Conservation (phyloP, 179 eudicot species). For the Patellifolia procumbens region DNA sequence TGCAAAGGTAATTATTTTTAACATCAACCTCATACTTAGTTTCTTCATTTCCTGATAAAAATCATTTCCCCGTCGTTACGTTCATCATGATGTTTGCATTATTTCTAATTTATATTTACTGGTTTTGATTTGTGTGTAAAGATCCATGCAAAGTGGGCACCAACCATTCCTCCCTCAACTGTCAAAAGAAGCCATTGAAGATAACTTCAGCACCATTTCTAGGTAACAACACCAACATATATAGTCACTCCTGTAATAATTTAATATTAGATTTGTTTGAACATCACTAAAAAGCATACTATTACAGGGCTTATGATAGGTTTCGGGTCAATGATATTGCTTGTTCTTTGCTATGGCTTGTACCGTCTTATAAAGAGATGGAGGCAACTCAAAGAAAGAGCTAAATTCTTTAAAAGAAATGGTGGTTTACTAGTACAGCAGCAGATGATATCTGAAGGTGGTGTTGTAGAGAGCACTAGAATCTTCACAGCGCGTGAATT, state of each 20-base stretch:
- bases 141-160: too few species aligned
- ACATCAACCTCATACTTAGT: background rate
- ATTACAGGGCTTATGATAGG: slow-evolving; percentile 21
- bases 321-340: too few species aligned
- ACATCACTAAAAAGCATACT: background rate
- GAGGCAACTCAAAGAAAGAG: too few species aligned
- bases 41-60: too few species aligned
- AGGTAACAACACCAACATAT: background rate
- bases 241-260: background rate
- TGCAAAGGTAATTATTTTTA: slow-evolving; percentile 17
- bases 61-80: background rate
- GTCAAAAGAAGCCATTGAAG: slow-evolving; percentile 14
- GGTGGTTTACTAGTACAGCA: slow-evolving; percentile 18
- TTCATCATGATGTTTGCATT: too few species aligned
- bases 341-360: too few species aligned
- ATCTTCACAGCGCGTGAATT: too few species aligned
- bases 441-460: slow-evolving; percentile 20
- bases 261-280: background rate
- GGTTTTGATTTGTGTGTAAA: slow-evolving; percentile 4
- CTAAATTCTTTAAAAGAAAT: slow-evolving; percentile 14
- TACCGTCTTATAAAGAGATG: too few species aligned
- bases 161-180: slow-evolving; percentile 12
- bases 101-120: background rate
- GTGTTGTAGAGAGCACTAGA: slow-evolving; percentile 22
- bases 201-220: slow-evolving; percentile 14